These are phyloP conservation scores for Neurospora sp. DNA, from an alignment of 495 filamentous ascomycete species.

Conservation along the genomic window DNA sequence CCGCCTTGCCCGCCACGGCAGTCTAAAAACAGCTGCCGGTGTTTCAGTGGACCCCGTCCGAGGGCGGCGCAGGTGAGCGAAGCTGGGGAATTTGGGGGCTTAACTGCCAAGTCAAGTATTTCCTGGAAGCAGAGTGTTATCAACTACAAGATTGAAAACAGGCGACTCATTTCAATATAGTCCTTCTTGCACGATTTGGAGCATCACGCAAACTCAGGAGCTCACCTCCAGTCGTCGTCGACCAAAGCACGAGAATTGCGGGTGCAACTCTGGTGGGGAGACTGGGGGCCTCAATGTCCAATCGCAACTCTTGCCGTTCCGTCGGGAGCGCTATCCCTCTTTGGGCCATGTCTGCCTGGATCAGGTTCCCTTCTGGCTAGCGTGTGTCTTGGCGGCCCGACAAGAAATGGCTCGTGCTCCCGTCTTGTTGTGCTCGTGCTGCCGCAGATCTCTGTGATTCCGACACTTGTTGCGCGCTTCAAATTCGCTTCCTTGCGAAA, in stretches of 20 bases:
- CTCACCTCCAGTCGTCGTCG: background rate
- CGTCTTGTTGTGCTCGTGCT: background rate
- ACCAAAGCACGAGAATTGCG: background rate
- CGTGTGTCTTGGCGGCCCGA: background rate
- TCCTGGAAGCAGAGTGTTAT: background rate
- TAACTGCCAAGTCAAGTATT: background rate
- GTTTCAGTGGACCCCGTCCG: background rate
- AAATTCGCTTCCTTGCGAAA: background rate
- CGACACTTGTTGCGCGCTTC: background rate
- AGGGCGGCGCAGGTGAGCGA: background rate
- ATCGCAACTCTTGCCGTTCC: conserved; percentile 3
- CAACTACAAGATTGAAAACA: background rate
- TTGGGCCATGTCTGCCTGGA: background rate
- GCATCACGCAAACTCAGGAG: background rate
- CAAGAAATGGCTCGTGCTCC: background rate
- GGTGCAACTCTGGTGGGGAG: background rate
- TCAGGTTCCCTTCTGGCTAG: background rate
- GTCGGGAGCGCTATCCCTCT: conserved; percentile 5
- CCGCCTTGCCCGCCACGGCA: background rate
- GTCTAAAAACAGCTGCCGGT: background rate
- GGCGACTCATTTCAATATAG: background rate
- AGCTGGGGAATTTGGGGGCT: background rate
- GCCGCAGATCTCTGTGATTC: background rate
- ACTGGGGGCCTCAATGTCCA: background rate
- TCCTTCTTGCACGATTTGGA: background rate